A percentile compares a stretch with the other conserved stretches of the same genome.
These are phyloP conservation scores for Leptographium lundbergii DNA, from an alignment of 2,329 filamentous ascomycete species.

Conservation along the genomic window DNA sequence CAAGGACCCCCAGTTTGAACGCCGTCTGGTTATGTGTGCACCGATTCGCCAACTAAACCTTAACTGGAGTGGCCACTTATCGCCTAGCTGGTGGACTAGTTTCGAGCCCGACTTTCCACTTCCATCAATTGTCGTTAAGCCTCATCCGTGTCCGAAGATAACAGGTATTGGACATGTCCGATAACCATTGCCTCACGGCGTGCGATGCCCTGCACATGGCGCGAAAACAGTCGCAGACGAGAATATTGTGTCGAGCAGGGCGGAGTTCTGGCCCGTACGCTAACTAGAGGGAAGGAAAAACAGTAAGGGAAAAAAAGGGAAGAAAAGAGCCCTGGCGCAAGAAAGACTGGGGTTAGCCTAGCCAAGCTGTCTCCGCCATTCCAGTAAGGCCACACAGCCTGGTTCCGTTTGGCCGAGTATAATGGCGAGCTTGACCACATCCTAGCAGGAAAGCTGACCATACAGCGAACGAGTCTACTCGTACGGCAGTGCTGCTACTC, in stretches of 20 bases:
- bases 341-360: not conserved
- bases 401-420: constrained; percentile 4
- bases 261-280: not conserved
- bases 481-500: not conserved
- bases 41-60: not conserved
- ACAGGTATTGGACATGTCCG: not conserved
- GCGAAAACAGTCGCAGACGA: not conserved
- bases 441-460: not conserved
- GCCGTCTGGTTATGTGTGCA: not conserved
- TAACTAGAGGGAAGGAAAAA: not conserved
- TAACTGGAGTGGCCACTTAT: not conserved
- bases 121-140: not conserved
- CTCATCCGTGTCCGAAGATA: not conserved
- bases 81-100: no score
- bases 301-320: not conserved
- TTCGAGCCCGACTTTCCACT: not conserved
- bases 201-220: not conserved
- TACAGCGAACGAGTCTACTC: not conserved
- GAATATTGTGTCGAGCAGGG: not conserved
- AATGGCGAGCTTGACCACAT: not conserved
- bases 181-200: not conserved
- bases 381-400: not conserved
- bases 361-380: not conserved
- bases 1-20: not conserved
- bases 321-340: not conserved